Percentiles rank a stretch among this genome's conserved stretches.
These are phyloP conservation scores for Gymnopilus dilepis DNA, from an alignment of 768 basidiomycete genomes.

Conservation along the genomic window DNA sequence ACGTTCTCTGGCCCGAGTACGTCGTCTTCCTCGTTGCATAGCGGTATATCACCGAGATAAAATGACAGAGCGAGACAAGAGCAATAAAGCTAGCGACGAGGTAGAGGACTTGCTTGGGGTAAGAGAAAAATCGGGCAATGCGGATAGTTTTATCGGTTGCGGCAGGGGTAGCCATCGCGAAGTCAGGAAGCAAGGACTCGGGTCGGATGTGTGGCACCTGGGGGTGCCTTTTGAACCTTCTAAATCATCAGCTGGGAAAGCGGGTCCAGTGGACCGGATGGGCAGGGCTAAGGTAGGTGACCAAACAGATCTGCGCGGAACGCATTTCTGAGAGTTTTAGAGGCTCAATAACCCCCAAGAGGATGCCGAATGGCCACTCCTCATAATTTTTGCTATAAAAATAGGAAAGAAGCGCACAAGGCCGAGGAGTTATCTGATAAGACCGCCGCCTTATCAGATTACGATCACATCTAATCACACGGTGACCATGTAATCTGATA, in stretches of 20 bases:
- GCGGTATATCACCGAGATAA: slow-evolving; percentile 28
- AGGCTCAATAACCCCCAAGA: neutral
- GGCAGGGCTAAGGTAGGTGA: neutral
- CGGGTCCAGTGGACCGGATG: neutral
- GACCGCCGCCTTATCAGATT: slow-evolving; percentile 23
- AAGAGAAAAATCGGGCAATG: slow-evolving; percentile 30
- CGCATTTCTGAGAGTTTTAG: neutral
- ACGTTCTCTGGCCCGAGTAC: slow-evolving; percentile 9
- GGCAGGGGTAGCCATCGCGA: slow-evolving; percentile 11
- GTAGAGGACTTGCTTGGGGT: slow-evolving; percentile 49
- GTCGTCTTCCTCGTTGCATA: slow-evolving; percentile 20
- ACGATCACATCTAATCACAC: slow-evolving; percentile 23
- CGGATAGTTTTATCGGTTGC: slow-evolving; percentile 33
- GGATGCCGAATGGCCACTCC: slow-evolving; percentile 7
- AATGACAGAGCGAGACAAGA: slow-evolving; percentile 42
- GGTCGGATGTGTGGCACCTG: neutral
- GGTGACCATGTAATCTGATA: slow-evolving; percentile 12
- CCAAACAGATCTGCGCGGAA: neutral
- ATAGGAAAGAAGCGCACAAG: slow-evolving; percentile 11
- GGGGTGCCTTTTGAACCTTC: slow-evolving; percentile 7
- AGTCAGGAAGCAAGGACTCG: neutral
- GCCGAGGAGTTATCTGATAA: slow-evolving; percentile 27
- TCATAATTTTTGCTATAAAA: slow-evolving; percentile 4
- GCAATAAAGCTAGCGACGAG: slow-evolving; percentile 47
- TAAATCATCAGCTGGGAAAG: neutral